Base-by-base conservation (phyloP, 495 filamentous ascomycete species). In the Annulohypoxylon stygium region DNA sequence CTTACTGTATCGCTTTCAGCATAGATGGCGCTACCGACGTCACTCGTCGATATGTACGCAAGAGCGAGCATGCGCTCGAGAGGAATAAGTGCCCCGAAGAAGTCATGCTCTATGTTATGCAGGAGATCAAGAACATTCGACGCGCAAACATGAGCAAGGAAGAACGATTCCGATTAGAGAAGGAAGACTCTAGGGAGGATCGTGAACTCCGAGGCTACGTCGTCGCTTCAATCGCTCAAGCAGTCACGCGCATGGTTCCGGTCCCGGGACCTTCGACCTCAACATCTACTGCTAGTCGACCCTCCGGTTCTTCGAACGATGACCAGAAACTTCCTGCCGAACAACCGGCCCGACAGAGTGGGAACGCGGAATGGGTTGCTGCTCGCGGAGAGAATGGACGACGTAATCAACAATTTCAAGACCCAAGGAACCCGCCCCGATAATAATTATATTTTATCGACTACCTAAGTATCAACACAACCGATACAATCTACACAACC, bases 1-100 rank as follows among this genome's bases (percentile, higher is more conserved):
- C 93, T 0, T 99, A 99, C 82, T 97, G 94, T 83, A 90, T 99
- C 67, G 96, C 96, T 43, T 99, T 99, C 80, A 97, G 93, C 41
- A 93, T 92, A 70, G 96, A 99, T 71, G 96, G 96, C 45, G 95
- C 93, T 34, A 95, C 92, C 64, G 96, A 99, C 79, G 96, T 99
- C 26, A 99, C 96, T 11, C 90, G 95, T 14, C 92, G 96, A 69
- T 99, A 99, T 75, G 93, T 97, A 34, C 94, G 95, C 69, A 95
- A 92, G 81, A 80, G 85, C 26, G 90, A 90, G 70, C 87, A 94
- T 74, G 90, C 91, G n/a, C 81, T 87, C 11, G 88, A 92, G 37
- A 90, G 96, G 64, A 91, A 81, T 68, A 86, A 88, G 51, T 91
- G 90, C 43, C 89, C 97, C 0, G 96, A 99, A 80, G 93, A 96